Percentiles rank a stretch among this genome's conserved stretches.
Evolutionary conservation across 164 flowering plant species (phyloP).

Genomic region (Cinnamomum micranthum): DNA sequence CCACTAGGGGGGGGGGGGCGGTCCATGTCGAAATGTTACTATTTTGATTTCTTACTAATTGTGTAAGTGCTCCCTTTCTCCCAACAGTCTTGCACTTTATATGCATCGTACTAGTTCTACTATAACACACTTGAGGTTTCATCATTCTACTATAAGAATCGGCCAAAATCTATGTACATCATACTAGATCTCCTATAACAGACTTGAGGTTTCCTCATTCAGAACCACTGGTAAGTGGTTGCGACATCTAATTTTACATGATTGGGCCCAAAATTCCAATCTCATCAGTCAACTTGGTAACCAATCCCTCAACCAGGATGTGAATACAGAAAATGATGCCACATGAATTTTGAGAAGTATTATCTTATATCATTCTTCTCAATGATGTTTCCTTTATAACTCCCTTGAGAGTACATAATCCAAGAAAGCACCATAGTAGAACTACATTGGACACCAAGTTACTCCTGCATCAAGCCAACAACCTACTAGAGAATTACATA

Average conservation of each 20-base stretch:
- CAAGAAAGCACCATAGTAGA: neutral
- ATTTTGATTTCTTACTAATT: too few relatives aligned
- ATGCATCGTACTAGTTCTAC: too few relatives aligned
- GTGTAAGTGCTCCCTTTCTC: too few relatives aligned
- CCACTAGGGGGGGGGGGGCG: too few relatives aligned
- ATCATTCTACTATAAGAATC: too few relatives aligned
- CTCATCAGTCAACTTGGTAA: slow-evolving; percentile 1
- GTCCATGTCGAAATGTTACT: too few relatives aligned
- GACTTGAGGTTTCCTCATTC: neutral
- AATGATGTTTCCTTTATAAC: neutral
- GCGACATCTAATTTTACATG: neutral
- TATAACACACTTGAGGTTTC: too few relatives aligned
- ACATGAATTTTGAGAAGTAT: neutral
- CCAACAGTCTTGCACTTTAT: too few relatives aligned
- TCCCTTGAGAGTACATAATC: neutral
- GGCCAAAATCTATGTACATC: neutral
- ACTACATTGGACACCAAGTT: neutral
- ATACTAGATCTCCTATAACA: slow-evolving; percentile 1
- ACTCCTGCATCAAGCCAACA: neutral
- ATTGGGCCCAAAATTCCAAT: neutral
- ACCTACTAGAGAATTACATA: too few relatives aligned
- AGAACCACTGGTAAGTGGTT: neutral
- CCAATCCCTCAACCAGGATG: neutral
- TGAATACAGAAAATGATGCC: neutral
- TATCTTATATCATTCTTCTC: neutral